Base-by-base conservation (phyloP, 208 protist genomes). In the Crithidia fasciculata region DNA sequence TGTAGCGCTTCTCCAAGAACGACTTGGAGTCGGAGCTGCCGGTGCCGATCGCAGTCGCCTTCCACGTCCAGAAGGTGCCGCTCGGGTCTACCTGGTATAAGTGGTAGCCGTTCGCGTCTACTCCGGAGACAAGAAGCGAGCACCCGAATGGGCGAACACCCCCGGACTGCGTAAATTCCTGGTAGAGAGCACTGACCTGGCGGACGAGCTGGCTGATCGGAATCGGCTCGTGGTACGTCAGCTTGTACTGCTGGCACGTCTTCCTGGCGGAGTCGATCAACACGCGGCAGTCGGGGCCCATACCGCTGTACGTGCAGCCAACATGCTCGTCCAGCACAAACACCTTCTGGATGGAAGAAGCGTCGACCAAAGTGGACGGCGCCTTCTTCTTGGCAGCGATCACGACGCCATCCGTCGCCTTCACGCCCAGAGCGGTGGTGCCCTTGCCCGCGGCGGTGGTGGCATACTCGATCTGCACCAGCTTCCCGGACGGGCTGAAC, bases 381-480 rank as follows among this genome's bases (percentile, higher is more conserved):
- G 98, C 89, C 82, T 99, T 99, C 86, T 99, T 99, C 85, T 99
- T 99, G 0, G 99, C 99, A 8, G 98, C 99, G 52, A 99, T 94
- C n/a, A 99, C 99, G 43, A 99, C 98, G 18, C 99, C 99, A 86
- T 99, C 98, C 13, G 82, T 96, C 2, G 96, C 94, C 79, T 98
- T 98, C 5, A 98, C 92, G 10, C 91, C 96, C 5, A 99, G 76
- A 8, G 97, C 93, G 4, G 97, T 98, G 19, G 92, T 88, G 15
- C 98, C 98, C 39, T 91, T 92, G 4, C 85, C 82, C 0, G 99
- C 98, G 9, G 99, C 99, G 36, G 95, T 98, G 0, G 99, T 96
- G 2, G 99, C 99, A 87, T 99, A 99, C 81, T 99, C 99, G 78
- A 99, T 99, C 86, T 99, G 99, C 9, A 99, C 96, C n/a, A 99